Conservation (phyloP, 352 stramenopile species). For the Plasmopara halstedii region DNA sequence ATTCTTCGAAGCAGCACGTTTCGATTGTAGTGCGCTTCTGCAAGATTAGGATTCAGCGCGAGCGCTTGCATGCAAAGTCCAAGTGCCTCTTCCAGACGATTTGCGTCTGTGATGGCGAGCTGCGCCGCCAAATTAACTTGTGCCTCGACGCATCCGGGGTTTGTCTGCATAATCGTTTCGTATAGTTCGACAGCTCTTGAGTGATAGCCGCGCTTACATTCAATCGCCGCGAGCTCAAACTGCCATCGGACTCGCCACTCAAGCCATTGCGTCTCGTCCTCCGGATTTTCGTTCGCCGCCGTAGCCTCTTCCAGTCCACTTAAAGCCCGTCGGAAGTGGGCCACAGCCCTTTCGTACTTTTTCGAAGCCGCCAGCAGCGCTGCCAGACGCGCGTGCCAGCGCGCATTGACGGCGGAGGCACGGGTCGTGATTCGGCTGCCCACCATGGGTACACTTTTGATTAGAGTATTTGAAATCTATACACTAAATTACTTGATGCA, state of each 20-base stretch:
- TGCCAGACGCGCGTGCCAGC: constrained; percentile 27
- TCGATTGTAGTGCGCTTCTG: constrained; percentile 53
- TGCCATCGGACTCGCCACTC: constrained; percentile 13
- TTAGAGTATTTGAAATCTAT: too few relatives aligned
- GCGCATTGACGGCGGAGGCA: constrained; percentile 2
- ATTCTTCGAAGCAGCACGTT: constrained; percentile 53
- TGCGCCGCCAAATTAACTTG: constrained; percentile 53
- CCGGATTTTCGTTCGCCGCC: not conserved
- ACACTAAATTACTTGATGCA: too few relatives aligned
- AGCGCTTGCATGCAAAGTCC: constrained; percentile 32
- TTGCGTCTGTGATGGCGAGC: constrained; percentile 25
- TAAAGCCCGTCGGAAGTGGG: constrained; percentile 28
- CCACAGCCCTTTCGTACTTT: constrained; percentile 14
- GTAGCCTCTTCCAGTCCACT: constrained; percentile 4
- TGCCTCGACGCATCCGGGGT: constrained; percentile 26
- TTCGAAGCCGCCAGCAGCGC: constrained; percentile 19
- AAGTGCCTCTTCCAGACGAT: constrained; percentile 25
- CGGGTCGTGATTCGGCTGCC: constrained; percentile 5
- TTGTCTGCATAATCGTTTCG: constrained; percentile 16
- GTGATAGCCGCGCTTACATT: constrained; percentile 8
- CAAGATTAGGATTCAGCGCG: constrained; percentile 13
- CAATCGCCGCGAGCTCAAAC: constrained; percentile 15
- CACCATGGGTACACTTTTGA: too few relatives aligned
- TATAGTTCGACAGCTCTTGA: constrained; percentile 29
- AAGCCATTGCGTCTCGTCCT: constrained; percentile 2